Evolutionary conservation across 257 asterid genomes (phyloP), one percentile per base, ranked within the genome.

Genomic region (Capsicum baccatum): DNA sequence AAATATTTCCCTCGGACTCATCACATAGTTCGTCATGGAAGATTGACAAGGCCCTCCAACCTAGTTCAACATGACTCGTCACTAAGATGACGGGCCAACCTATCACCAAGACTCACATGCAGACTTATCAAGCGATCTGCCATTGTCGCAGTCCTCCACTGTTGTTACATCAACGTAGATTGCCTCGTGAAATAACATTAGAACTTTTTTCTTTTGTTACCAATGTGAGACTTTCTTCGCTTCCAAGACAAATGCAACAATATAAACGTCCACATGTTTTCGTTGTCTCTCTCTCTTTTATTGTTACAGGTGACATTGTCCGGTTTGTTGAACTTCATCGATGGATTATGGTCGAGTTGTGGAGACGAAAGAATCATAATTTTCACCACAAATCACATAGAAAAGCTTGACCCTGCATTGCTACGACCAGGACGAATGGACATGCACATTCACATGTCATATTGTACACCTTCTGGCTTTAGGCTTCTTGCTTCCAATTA

Each of bases 261-360:
- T 54, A 44, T 44, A 16, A 58, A 58, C 9, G 21, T 6, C 26
- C 9, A 15, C 63, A 58, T 57, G 3, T 67, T 3, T 35, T 37
- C 19, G 48, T 66, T 66, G 3, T 67, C 4, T 66, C 6, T 67
- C 4, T 5, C 1, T 67, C 50, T 67, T 35, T 3, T 37, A 67
- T 52, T 11, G 4, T 39, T 39, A 39, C 15, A 91, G 93, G 88
- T 91, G 79, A 93, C 97, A 8, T 85, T 92, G 9, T 91, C 96
- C 10, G 94, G 94, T 21, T 86, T 92, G 47, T 85, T 93, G 5
- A 94, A 94, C 83, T 90, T 94, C 73, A 87, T 94, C 1, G 97
- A 94, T 55, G 97, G 97, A 8, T 83, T 94, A 79, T 94, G 97
- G 95, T 92, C 97, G 12, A 91, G 97, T 62, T 89, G 95, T 16